Evolutionary conservation across 1,284 basidiomycete genomes (phyloP), one percentile per base, ranked within the genome.

Genomic region (Leccinum huronense): DNA sequence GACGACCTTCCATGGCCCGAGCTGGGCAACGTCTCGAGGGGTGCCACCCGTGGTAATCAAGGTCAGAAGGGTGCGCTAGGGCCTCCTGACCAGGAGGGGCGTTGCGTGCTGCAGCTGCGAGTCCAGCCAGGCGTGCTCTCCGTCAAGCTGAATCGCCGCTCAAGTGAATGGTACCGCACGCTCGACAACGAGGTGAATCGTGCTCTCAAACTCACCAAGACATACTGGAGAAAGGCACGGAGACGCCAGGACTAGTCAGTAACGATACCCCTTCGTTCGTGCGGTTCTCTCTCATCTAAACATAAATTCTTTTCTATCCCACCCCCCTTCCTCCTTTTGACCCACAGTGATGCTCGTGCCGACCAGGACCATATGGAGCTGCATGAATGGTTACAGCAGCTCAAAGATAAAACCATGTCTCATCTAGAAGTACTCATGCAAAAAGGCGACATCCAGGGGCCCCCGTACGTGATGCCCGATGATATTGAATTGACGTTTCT

Each of bases 331-430:
- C 14, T 23, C 14, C 38, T n/a, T 60, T 63, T 14, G 38, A 54
- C 57, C 7, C 7, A 61, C 61, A 75, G 74, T 78, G 89, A 91
- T 71, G 84, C 88, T 59, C 84, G 87, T 60, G 90, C 89, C 1
- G 89, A 91, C 79, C 90, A 91, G 74, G 90, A 91, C 72, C 89
- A 91, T 70, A 91, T 91, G 90, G 89, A 91, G 72, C 77, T 91
- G 30, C 90, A 91, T 70, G 89, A 91, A 73, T 91, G 89, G 89
- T 79, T 91, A 1, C 89, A 91, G 72, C 89, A 91, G 75, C 80
- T 91, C 68, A 91, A 91, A 75, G 89, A 91, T 77, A 91, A 91
- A 76, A 90, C 88, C 60, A 91, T 91, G 90, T 89, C 88, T 56
- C 89, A 91, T 75, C 81, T 91, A 56, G 89, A 91, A 72, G 80